Evolutionary conservation across 129 eudicot species (phyloP).

Genomic region (Chrysanthemum makinoi): DNA sequence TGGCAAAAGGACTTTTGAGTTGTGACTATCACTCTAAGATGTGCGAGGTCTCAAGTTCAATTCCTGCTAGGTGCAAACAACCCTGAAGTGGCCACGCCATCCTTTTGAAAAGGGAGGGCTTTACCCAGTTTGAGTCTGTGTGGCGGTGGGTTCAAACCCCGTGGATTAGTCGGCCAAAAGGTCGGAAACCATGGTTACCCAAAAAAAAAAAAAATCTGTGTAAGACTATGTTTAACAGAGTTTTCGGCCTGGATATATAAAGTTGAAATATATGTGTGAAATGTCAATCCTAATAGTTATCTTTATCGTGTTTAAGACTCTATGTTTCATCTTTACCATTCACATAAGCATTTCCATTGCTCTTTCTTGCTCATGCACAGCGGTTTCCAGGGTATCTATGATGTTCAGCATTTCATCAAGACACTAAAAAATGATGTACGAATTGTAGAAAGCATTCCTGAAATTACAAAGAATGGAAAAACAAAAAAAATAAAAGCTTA

Average conservation of each 20-base stretch:
- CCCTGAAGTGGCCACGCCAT: too few relatives aligned
- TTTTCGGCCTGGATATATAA: neutral
- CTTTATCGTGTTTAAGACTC: neutral
- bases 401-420: conserved; percentile 84
- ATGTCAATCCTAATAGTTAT: neutral
- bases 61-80: too few relatives aligned
- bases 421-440: conserved; percentile 65
- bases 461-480: conserved; percentile 76
- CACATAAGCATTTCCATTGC: conserved; percentile 21
- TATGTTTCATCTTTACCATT: neutral
- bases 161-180: too few relatives aligned
- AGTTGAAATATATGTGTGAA: neutral
- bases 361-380: conserved; percentile 45
- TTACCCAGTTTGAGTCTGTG: too few relatives aligned
- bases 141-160: too few relatives aligned
- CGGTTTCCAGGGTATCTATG: conserved; percentile 87
- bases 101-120: too few relatives aligned
- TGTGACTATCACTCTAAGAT: too few relatives aligned
- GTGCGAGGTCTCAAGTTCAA: too few relatives aligned
- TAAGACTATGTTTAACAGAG: neutral
- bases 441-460: conserved; percentile 83
- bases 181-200: too few relatives aligned
- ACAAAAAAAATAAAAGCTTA: conserved; percentile 77
- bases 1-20: too few relatives aligned
- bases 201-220: neutral